These are phyloP conservation scores for Cichorium intybus DNA, from an alignment of 140 eudicot genomes.

Conservation along the genomic window DNA sequence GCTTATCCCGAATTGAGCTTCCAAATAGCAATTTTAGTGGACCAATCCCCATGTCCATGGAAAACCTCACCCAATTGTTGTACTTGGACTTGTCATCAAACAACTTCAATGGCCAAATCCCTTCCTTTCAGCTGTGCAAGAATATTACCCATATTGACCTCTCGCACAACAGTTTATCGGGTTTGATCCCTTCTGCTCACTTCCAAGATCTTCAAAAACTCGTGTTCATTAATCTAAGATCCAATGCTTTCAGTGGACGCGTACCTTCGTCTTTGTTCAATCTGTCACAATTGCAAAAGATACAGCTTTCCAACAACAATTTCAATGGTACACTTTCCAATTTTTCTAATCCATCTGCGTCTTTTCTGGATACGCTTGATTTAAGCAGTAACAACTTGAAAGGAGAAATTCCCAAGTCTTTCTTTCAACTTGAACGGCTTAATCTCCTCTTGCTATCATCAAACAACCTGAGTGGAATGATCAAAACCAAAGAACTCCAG, in stretches of 20 bases:
- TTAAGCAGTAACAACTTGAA: slow-evolving; percentile 43
- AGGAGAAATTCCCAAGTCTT: slow-evolving; percentile 43
- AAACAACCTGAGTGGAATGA: slow-evolving; percentile 41
- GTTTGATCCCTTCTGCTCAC: slow-evolving; percentile 31
- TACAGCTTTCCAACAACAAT: slow-evolving; percentile 42
- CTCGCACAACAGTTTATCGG: slow-evolving; percentile 41
- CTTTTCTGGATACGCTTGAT: slow-evolving; percentile 42
- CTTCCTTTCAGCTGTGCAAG: slow-evolving; percentile 37
- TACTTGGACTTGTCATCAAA: slow-evolving; percentile 48
- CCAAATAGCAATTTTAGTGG: slow-evolving; percentile 40
- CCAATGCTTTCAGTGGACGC: slow-evolving; percentile 41
- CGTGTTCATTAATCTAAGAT: slow-evolving; percentile 21
- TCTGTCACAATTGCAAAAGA: slow-evolving; percentile 30
- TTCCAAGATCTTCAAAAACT: slow-evolving; percentile 47
- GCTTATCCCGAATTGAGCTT: slow-evolving; percentile 33
- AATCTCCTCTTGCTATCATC: slow-evolving; percentile 41
- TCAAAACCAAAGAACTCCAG: slow-evolving; percentile 19
- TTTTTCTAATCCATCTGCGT: slow-evolving; percentile 19
- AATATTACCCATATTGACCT: slow-evolving; percentile 42
- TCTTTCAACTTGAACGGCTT: slow-evolving; percentile 38
- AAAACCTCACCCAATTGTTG: slow-evolving; percentile 30
- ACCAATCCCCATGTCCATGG: slow-evolving; percentile 39
- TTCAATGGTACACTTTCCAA: slow-evolving; percentile 39
- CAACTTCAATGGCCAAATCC: slow-evolving; percentile 44
- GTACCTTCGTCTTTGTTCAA: slow-evolving; percentile 58